phyloP scores from a whole-genome alignment of 2,329 filamentous ascomycete genomes.

The Botryotinia globosa region DNA sequence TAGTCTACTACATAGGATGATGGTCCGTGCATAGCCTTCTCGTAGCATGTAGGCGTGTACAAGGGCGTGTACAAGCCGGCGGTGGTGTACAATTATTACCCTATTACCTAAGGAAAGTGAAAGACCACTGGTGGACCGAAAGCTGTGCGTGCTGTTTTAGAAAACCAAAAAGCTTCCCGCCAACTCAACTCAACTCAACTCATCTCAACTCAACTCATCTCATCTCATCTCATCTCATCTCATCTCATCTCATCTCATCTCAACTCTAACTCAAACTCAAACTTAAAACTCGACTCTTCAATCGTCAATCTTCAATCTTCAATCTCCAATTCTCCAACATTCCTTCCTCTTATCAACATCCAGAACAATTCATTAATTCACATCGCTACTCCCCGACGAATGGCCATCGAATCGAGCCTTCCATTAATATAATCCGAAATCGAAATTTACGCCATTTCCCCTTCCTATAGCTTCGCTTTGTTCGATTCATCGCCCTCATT shows the following conservation, averaged over 20 bases:
- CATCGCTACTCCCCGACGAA: constrained; percentile 18
- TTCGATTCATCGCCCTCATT: constrained; percentile 31
- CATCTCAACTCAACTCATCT: neutral
- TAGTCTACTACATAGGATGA: neutral
- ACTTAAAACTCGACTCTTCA: neutral
- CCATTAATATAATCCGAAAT: constrained; percentile 16
- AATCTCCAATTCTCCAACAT: constrained; percentile 4
- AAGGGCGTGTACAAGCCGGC: constrained; percentile 18
- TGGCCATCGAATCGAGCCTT: constrained; percentile 24
- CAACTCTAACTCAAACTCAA: neutral
- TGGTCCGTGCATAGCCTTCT: constrained; percentile 3
- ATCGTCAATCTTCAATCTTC: neutral
- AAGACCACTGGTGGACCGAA: no score
- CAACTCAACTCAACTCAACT: constrained; percentile 1
- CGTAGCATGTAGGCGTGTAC: constrained; percentile 17
- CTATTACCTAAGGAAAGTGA: constrained; percentile 15
- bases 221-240: no score
- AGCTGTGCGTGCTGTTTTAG: constrained; percentile 14
- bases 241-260: neutral
- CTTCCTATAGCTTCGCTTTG: constrained; percentile 25
- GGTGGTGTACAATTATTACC: constrained; percentile 19
- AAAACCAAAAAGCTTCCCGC: constrained; percentile 16
- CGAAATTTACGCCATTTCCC: constrained; percentile 8
- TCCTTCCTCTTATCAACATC: constrained; percentile 21
- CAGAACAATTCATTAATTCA: neutral